Evolutionary conservation across 73 alveolate species (phyloP), one percentile per base, ranked within the genome.

Genomic region (Halteria grandinella): DNA sequence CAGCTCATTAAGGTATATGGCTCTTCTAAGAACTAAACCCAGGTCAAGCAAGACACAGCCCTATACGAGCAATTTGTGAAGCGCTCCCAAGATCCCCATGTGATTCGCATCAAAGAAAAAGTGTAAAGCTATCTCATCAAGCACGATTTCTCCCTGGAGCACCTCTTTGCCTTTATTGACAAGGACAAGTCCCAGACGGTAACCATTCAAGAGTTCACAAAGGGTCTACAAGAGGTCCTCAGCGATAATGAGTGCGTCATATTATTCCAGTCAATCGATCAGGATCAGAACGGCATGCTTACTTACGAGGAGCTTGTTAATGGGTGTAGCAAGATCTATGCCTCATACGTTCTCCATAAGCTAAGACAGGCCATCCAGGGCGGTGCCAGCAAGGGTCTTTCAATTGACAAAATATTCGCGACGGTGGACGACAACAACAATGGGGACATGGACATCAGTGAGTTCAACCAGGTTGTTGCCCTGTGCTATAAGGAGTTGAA

Each of bases 301-400:
- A 44, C 69, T 4, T 6, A n/a, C 7, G 66, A 66, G 25, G 80
- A 66, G 29, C 36, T 66, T 10, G 47, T 66, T 2, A 18, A 5
- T 18, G 80, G 47, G 36, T 66, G 80, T 66, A 45, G 53, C 1
- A 66, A 44, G 32, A 66, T 66, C n/a, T 66, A 66, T 47, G 43
- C 55, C 34, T 4, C 36, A 1, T 66, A 66, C 29, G 80, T 66
- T 21, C 66, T 66, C 1, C 10, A 21, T 4, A 18, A 66, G 24
- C 31, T 66, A 1, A 66, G 29, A n/a, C 21, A 66, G 6, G 64
- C 53, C 2, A 66, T 66, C 27, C 36, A 66, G n/a, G n/a, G n/a
- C n/a, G n/a, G n/a, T 20, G 47, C 27, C 47, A 57, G 53, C 2
- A 45, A 25, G 32, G 58, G 21, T 4, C 18, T 12, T 15, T 15